A percentile compares a stretch with the other conserved stretches of the same genome.
Conservation (phyloP, 257 asterid genomes). For the Linderniella brevidens region DNA sequence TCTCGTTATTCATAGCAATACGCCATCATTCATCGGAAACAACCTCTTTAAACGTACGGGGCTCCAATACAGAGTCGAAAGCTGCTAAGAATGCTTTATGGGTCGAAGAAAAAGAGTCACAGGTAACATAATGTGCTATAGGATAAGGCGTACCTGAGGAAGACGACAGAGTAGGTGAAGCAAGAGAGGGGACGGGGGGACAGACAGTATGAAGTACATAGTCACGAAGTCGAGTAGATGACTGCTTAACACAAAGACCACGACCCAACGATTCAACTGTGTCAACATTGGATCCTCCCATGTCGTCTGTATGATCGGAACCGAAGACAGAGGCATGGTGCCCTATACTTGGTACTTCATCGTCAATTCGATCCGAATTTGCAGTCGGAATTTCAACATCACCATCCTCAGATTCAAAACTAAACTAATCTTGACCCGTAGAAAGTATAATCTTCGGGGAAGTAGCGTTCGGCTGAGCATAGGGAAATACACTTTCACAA, state of each 20-base stretch:
- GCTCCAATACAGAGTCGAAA: not conserved
- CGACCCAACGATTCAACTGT: not conserved
- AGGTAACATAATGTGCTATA: slow-evolving; percentile 8
- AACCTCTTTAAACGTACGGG: not conserved
- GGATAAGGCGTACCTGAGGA: slow-evolving; percentile 11
- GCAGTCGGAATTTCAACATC: too few species aligned
- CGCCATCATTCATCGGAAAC: slow-evolving; percentile 2
- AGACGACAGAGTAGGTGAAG: not conserved
- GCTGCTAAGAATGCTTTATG: slow-evolving; percentile 7
- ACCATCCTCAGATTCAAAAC: too few species aligned
- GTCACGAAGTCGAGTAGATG: not conserved
- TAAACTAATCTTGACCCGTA: too few species aligned
- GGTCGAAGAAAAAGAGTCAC: not conserved
- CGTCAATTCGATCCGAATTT: too few species aligned
- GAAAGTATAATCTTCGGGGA: too few species aligned
- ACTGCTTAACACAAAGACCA: not conserved
- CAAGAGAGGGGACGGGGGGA: not conserved
- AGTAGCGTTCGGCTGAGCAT: too few species aligned
- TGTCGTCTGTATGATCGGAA: too few species aligned
- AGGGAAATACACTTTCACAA: too few species aligned
- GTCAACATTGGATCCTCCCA: too few species aligned
- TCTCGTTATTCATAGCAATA: too few species aligned
- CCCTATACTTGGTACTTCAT: too few species aligned
- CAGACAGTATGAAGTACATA: not conserved
- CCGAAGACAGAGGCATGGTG: too few species aligned